Base-by-base conservation (phyloP, 2,329 filamentous ascomycete genomes). In the Aphanocladium album region DNA sequence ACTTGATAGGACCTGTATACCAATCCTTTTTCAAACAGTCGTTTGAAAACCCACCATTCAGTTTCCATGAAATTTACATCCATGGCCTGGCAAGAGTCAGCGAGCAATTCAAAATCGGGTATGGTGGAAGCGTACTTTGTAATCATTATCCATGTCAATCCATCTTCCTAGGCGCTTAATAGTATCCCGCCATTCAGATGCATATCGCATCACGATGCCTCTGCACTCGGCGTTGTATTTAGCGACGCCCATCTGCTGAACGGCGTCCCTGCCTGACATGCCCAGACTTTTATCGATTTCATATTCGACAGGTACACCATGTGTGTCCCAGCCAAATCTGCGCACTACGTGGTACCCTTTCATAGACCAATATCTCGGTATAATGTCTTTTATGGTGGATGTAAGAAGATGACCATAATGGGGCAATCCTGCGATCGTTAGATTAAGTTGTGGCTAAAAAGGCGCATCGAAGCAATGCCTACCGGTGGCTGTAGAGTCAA, bases 341-440 rank as follows among this genome's bases (percentile, higher is more conserved):
- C 57, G 52, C 93, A 95, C 91, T 55, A 97, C 93, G 77, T 96
- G 89, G 72, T 88, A 90, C 16, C 93, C 93, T 73, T 96, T 95
- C 92, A 96, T 96, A 54, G 92, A 93, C 91, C 93, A 97, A 76
- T 97, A 97, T 67, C 93, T 82, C 11, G 93, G 92, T 66, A 97
- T 96, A 63, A 96, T 96, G 74, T 97, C 93, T 76, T 97, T 97
- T 78, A 97, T 96, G 55, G 93, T 97, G 23, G 91, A 96, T 45
- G 93, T 90, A 66, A 96, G 82, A 57, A 96, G 78, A 75, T 96
- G 91, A 63, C 83, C 83, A 62, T 82, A 88, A 67, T 88, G 86
- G 62, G 83, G 83, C n/a, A 86, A 73, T 61, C 83, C 89, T 58
- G 21, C 6, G 23, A 19, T 12, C 4, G 56, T 50, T 14, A 57